A percentile compares a stretch with the other conserved stretches of the same genome.
phyloP scores from a whole-genome alignment of 495 filamentous ascomycete genomes.

The Parmelia sp. region DNA sequence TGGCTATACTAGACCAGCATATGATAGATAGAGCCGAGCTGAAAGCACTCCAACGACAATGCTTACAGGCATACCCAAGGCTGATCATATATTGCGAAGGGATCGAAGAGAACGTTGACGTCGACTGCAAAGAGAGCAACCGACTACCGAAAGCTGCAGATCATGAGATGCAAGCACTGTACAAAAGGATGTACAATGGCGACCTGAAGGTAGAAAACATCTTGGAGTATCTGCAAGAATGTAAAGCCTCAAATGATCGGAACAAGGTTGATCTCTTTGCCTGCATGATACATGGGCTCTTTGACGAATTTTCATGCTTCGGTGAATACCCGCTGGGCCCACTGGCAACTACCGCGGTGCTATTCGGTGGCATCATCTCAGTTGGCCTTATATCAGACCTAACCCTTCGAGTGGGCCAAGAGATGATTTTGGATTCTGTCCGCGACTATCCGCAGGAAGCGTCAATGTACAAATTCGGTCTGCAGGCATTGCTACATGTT shows the following conservation, averaged over 20 bases:
- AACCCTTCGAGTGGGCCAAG: slow-evolving; percentile 81
- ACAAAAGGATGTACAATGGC: slow-evolving; percentile 91
- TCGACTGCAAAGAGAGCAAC: slow-evolving; percentile 73
- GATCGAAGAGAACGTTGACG: slow-evolving; percentile 81
- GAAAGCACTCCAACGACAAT: slow-evolving; percentile 67
- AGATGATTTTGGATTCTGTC: slow-evolving; percentile 94
- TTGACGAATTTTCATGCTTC: slow-evolving; percentile 96
- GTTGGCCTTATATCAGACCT: slow-evolving; percentile 83
- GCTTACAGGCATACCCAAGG: slow-evolving; percentile 88
- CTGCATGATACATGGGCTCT: slow-evolving; percentile 96
- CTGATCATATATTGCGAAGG: slow-evolving; percentile 94
- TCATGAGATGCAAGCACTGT: slow-evolving; percentile 90
- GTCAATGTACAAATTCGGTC: slow-evolving; percentile 95
- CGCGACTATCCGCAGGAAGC: slow-evolving; percentile 70
- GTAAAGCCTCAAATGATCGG: slow-evolving; percentile 78
- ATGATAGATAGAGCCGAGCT: slow-evolving; percentile 46
- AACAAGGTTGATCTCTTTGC: slow-evolving; percentile 89
- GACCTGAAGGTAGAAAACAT: slow-evolving; percentile 75
- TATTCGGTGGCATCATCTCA: slow-evolving; percentile 95
- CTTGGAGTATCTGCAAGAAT: slow-evolving; percentile 69
- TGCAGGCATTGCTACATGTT: slow-evolving; percentile 91
- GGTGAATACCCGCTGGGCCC: slow-evolving; percentile 89
- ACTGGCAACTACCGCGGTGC: slow-evolving; percentile 85
- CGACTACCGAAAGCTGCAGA: slow-evolving; percentile 70
- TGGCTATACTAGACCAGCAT: slow-evolving; percentile 69